Evolutionary conservation across 345 rosid genomes (phyloP).

Genomic region (Raphanus raphanistrum): DNA sequence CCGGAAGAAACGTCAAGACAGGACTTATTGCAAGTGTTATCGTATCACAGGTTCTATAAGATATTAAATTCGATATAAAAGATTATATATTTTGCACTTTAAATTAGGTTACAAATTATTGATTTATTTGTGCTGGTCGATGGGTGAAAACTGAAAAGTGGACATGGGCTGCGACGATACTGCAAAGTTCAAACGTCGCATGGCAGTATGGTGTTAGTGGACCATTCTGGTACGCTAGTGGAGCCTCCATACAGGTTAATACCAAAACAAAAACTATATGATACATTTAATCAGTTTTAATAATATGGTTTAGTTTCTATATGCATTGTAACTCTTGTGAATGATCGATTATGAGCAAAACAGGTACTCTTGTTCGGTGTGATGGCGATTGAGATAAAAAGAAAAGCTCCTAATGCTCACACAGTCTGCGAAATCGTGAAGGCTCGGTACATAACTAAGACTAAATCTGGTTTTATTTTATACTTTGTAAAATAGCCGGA

Average conservation of each 20-base stretch:
- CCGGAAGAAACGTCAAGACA: slow-evolving; percentile 92
- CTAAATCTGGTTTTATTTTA: neutral
- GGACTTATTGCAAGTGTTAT: slow-evolving; percentile 95
- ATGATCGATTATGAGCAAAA: neutral
- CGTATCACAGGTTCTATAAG: slow-evolving; percentile 67
- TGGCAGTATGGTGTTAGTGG: slow-evolving; percentile 95
- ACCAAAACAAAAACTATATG: neutral
- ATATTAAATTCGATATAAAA: neutral
- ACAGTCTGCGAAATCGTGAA: slow-evolving; percentile 90
- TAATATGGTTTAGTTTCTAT: neutral
- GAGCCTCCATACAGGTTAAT: slow-evolving; percentile 89
- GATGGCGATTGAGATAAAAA: slow-evolving; percentile 93
- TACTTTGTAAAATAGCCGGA: neutral
- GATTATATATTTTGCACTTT: neutral
- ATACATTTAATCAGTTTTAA: neutral
- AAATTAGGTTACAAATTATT: neutral
- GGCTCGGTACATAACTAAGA: slow-evolving; percentile 62
- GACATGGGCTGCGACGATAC: slow-evolving; percentile 99
- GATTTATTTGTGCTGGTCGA: neutral
- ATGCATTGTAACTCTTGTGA: neutral
- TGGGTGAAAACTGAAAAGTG: slow-evolving; percentile 65
- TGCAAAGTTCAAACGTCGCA: slow-evolving; percentile 96
- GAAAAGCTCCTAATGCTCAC: slow-evolving; percentile 95
- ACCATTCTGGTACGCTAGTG: slow-evolving; percentile 97
- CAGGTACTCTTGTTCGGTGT: slow-evolving; percentile 89